Percentiles rank a stretch among this genome's conserved stretches.
These are phyloP conservation scores for Xylaria sp. DNA, from an alignment of 2,329 filamentous ascomycete species.

Conservation along the genomic window DNA sequence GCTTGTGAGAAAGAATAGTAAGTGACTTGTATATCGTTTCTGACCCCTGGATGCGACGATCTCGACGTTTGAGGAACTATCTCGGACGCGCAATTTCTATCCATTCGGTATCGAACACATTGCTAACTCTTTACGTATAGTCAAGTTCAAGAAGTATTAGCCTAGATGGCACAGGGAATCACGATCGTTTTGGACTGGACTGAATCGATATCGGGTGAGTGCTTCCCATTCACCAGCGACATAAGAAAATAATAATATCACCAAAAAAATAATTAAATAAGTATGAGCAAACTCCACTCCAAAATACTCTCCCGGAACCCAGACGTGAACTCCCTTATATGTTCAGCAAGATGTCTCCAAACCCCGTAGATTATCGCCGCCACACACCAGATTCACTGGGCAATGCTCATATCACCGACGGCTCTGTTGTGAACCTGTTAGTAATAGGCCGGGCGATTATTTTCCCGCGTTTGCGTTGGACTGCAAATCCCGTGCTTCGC, in stretches of 20 bases:
- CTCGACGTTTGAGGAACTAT: background rate
- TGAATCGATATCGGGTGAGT: background rate
- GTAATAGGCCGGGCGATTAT: background rate
- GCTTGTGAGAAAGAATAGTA: conserved; percentile 58
- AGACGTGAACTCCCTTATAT: conserved; percentile 5
- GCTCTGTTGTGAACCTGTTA: background rate
- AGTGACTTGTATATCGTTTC: conserved; percentile 36
- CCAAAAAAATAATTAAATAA: background rate
- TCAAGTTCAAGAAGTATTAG: conserved; percentile 11
- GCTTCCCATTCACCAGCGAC: background rate
- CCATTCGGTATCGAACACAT: background rate
- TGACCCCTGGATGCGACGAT: background rate
- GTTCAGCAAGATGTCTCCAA: background rate
- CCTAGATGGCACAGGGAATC: background rate
- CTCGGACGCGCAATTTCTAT: background rate
- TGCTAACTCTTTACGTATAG: conserved; percentile 8
- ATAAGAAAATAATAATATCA: background rate
- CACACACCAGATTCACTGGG: too few relatives aligned
- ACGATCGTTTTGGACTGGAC: background rate
- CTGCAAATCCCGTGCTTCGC: too few relatives aligned
- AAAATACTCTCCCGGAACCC: too few relatives aligned
- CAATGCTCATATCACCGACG: too few relatives aligned
- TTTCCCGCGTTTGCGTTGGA: background rate
- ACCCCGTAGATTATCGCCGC: too few relatives aligned
- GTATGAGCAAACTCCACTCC: background rate